These are phyloP conservation scores for Halocafeteria seosinensis DNA, from an alignment of 108 stramenopile species.

Conservation along the genomic window DNA sequence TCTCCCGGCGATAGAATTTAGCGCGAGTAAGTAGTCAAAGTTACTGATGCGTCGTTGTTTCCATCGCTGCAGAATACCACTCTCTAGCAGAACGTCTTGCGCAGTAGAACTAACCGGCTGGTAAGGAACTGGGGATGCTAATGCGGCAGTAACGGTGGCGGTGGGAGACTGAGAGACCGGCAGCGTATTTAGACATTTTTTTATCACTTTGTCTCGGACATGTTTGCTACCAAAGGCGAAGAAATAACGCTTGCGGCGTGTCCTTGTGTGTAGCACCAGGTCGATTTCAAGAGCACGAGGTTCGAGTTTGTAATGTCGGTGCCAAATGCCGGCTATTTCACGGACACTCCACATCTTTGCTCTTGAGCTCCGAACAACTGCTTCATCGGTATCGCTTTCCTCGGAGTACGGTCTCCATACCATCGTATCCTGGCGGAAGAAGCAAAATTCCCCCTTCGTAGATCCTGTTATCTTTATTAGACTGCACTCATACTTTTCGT, in stretches of 20 bases:
- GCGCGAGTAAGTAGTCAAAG: slow-evolving; percentile 31
- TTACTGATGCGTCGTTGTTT: slow-evolving; percentile 26
- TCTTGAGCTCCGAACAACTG: too few relatives aligned
- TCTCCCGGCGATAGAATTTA: slow-evolving; percentile 30
- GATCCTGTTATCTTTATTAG: too few relatives aligned
- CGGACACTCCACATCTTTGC: too few relatives aligned
- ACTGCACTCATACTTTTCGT: too few relatives aligned
- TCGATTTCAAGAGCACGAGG: not conserved
- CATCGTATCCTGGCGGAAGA: too few relatives aligned
- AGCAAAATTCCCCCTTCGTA: too few relatives aligned
- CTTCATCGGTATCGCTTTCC: too few relatives aligned
- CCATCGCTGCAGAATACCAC: slow-evolving; percentile 7
- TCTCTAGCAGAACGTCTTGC: not conserved
- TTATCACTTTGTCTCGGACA: not conserved
- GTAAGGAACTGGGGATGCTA: not conserved
- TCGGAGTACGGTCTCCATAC: too few relatives aligned
- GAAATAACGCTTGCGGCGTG: not conserved
- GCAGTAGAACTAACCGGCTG: not conserved
- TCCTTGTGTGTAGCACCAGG: not conserved
- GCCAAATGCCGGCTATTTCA: not conserved
- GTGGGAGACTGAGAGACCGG: not conserved
- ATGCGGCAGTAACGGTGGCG: not conserved
- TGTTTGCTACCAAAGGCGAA: not conserved
- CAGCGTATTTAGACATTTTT: not conserved
- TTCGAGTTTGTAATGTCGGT: not conserved